Evolutionary conservation across 306 rosid genomes (phyloP).

Genomic region (Inga oerstediana): DNA sequence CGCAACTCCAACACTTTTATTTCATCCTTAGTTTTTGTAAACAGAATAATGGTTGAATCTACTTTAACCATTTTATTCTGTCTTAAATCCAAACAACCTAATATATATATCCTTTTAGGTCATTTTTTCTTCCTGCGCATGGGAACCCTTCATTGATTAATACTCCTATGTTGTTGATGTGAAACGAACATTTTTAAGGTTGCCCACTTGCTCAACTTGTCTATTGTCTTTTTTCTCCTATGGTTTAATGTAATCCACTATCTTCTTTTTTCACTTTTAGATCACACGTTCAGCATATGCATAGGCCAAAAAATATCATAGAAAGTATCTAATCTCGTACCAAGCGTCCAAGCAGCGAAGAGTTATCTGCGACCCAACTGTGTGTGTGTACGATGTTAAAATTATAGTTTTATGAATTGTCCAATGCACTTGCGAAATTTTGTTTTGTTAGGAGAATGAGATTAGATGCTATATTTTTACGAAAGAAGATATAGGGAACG

Average conservation of each 20-base stretch:
- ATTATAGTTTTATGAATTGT: background rate
- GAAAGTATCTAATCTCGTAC: background rate
- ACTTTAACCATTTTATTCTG: background rate
- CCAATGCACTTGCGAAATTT: background rate
- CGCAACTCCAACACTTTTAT: background rate
- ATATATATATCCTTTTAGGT: background rate
- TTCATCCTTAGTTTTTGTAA: background rate
- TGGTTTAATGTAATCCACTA: background rate
- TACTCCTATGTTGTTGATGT: background rate
- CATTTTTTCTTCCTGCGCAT: background rate
- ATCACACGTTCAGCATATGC: background rate
- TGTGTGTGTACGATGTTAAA: no score
- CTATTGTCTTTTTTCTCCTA: background rate
- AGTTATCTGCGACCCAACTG: background rate
- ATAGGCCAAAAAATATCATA: background rate
- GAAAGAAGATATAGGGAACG: background rate
- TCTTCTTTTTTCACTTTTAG: background rate
- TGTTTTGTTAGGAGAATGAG: background rate
- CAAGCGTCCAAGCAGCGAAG: background rate
- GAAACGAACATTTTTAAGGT: background rate
- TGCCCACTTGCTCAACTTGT: conserved; percentile 24
- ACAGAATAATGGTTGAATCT: background rate
- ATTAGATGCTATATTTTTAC: background rate
- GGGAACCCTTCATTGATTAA: background rate
- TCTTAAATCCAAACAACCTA: background rate